Percentiles rank a stretch among this genome's conserved stretches.
These are phyloP conservation scores for Neurospora sp. DNA, from an alignment of 2,329 filamentous ascomycete genomes.

Conservation along the genomic window DNA sequence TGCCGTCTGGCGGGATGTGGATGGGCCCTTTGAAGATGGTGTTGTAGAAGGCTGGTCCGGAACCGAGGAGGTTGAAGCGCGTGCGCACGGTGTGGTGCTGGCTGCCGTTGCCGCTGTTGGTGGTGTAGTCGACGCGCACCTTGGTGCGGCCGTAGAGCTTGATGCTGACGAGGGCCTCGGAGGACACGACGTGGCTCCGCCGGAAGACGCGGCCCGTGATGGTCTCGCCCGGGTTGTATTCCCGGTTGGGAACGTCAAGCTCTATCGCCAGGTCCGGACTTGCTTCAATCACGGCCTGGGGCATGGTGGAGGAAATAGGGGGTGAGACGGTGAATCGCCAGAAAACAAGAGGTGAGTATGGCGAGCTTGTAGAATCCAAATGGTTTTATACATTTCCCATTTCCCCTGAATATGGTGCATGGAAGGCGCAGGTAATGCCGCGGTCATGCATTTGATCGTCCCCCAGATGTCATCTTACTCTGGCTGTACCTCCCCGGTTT, in stretches of 20 bases:
- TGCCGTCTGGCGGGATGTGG: not conserved
- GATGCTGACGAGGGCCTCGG: not conserved
- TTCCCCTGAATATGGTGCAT: not conserved
- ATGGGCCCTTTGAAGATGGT: not conserved
- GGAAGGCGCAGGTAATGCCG: not conserved
- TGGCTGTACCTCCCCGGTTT: not conserved
- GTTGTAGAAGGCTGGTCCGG: not conserved
- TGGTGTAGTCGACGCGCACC: not conserved
- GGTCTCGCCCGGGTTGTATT: not conserved
- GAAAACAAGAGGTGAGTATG: not conserved
- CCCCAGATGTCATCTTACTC: not conserved
- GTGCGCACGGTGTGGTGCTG: not conserved
- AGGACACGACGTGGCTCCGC: not conserved
- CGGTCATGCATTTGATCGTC: not conserved
- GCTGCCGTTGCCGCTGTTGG: not conserved
- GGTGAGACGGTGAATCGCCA: not conserved
- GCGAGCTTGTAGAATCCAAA: not conserved
- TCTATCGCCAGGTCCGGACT: not conserved
- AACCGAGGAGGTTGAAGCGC: not conserved
- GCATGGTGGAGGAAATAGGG: not conserved
- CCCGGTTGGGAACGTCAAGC: not conserved
- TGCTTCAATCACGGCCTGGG: not conserved
- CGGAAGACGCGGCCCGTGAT: not conserved
- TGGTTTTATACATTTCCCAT: not conserved
- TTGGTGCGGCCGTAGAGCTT: not conserved